These are phyloP conservation scores for Colletotrichum limetticola DNA, from an alignment of 2,329 filamentous ascomycete species.

Conservation along the genomic window DNA sequence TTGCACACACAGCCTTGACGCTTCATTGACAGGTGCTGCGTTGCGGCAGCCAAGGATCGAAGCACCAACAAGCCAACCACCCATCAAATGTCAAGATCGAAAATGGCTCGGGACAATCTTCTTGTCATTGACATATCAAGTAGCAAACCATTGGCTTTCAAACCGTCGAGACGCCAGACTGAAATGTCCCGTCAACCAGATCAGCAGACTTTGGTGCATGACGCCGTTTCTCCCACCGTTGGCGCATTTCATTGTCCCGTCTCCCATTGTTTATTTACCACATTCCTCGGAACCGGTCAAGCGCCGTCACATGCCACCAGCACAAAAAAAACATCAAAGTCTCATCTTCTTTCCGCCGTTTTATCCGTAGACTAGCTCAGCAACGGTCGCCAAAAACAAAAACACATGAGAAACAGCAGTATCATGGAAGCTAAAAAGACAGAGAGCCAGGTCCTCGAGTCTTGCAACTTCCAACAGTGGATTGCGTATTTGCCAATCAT, in stretches of 20 bases:
- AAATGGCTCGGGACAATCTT: no score
- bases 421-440: neutral
- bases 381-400: neutral
- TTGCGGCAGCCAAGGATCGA: neutral
- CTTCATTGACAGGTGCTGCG: conserved; percentile 12
- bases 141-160: neutral
- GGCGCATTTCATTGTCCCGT: neutral
- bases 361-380: neutral
- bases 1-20: neutral
- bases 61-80: neutral
- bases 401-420: neutral
- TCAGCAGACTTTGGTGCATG: neutral
- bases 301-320: neutral
- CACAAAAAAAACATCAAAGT: neutral
- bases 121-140: no score
- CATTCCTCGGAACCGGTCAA: neutral
- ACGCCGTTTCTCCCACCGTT: neutral
- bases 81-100: neutral
- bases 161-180: neutral
- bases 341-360: neutral
- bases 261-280: neutral
- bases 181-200: neutral
- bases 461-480: neutral
- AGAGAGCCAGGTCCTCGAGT: neutral
- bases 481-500: neutral